Evolutionary conservation across 2,329 filamentous ascomycete genomes (phyloP), one percentile per base, ranked within the genome.

Genomic region (Ophiosphaerella narmari): DNA sequence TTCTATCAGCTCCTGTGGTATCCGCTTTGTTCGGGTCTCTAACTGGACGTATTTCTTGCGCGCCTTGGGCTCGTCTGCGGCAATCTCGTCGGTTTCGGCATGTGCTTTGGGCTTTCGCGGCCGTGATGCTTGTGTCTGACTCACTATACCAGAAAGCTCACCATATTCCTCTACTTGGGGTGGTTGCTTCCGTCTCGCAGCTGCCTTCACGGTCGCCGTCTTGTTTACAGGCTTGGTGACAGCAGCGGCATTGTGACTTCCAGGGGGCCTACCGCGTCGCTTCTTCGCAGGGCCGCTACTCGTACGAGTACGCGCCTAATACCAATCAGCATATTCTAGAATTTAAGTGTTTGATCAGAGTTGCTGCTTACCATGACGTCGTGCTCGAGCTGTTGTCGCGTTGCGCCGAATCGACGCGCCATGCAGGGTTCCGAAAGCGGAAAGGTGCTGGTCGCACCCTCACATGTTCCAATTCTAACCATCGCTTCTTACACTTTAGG

Each of bases 1-100:
- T 37, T 72, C 65, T 38, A 77, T 71, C 21, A 65, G 52, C 7
- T 70, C 65, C 42, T 73, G 71, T 4, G 73, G 55, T 53, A 77
- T 70, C 33, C 66, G 59, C 48, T 65, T 71, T 16, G 65, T 72
- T 46, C 57, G 66, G 13, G 66, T 52, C 51, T 70, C 72, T 13
- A 77, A 56, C 36, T 68, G 69, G 37, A 65, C 52, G 43, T 70
- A 73, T 33, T 62, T 62, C 42, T 62, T 62, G 44, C 52, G 55
- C 26, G 53, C 47, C 29, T 54, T 50, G 13, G 50, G 40, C 35
- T 57, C 55, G 16, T 51, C 52, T 36, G 55, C 54, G 5, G 60
- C 57, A 12, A 62, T 50, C 37, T 66, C 61, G 39, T 68, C 63
- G 11, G 41, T 32, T 14, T 56, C 57, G 12, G 44, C 38, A 7